Evolutionary conservation across 2,329 filamentous ascomycete genomes (phyloP), one percentile per base, ranked within the genome.

Genomic region (Alternaria longipes): DNA sequence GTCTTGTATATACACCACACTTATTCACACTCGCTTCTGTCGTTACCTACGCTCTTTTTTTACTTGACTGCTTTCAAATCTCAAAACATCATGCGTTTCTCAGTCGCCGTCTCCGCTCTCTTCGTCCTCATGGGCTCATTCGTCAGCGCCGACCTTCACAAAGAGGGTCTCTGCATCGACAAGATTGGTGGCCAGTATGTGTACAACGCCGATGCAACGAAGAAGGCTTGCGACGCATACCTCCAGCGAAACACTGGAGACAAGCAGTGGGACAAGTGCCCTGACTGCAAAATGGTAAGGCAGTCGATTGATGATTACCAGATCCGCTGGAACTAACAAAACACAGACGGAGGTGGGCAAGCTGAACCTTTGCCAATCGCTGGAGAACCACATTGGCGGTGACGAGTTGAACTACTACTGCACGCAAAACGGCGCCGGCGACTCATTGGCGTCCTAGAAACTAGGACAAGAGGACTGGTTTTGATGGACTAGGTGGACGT

Each of bases 331-430:
- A 41, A 22, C 59, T 64, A 24, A 66, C 26, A 40, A 5, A 5
- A 14, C 22, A 9, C 45, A 71, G 67, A 63, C 32, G 26, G 46
- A 62, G n/a, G 57, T 66, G 11, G 65, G 66, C 38, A 68, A 71
- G 32, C 22, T 74, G 16, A 60, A 62, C n/a, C 50, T 60, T 7
- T 76, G 73, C 59, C 54, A 62, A 26, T 75, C 72, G 1, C 60
- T 56, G 1, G 72, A 26, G 3, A 47, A 56, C 54, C 71, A 76
- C 51, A 69, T 76, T 45, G 73, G 73, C 18, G 73, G 73, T 20
- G 71, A 75, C 20, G 73, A 76, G 56, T 20, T 73, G 28, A 59
- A 59, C 34, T 63, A 73, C 54, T 76, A 76, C 46, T 76, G 73
- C 62, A 59, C 64, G 28, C 22, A 69, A 38, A 65, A 69, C 22